phyloP scores from a whole-genome alignment of 306 rosid species.

The Canavalia ensiformis region DNA sequence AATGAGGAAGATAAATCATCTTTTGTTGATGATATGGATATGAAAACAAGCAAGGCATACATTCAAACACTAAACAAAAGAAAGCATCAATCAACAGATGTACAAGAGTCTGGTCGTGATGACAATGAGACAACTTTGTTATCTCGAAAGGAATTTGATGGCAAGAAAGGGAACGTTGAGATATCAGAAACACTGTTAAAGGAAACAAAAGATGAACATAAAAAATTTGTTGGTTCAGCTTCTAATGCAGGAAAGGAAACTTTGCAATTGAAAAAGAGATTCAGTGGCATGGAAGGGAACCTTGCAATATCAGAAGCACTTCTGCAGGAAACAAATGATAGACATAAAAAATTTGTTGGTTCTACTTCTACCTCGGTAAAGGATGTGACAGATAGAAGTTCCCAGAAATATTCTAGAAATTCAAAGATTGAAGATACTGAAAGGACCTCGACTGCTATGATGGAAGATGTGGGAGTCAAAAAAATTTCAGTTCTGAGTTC shows the following conservation, averaged over 20 bases:
- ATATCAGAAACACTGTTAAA: slow-evolving; percentile 48
- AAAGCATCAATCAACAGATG: slow-evolving; percentile 53
- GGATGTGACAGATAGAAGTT: slow-evolving; percentile 51
- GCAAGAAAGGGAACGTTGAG: slow-evolving; percentile 57
- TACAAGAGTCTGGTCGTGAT: slow-evolving; percentile 45
- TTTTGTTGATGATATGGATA: slow-evolving; percentile 45
- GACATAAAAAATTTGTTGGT: slow-evolving; percentile 43
- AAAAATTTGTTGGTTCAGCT: slow-evolving; percentile 45
- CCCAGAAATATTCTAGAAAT: slow-evolving; percentile 51
- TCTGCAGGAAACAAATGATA: slow-evolving; percentile 52
- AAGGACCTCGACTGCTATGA: slow-evolving; percentile 54
- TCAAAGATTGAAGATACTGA: slow-evolving; percentile 58
- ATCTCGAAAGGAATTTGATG: slow-evolving; percentile 43
- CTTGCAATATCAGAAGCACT: slow-evolving; percentile 51
- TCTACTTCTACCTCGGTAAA: slow-evolving; percentile 42
- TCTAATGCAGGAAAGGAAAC: slow-evolving; percentile 47
- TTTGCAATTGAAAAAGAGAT: slow-evolving; percentile 47
- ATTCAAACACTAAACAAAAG: slow-evolving; percentile 58
- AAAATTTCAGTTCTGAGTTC: slow-evolving; percentile 49
- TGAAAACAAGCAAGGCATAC: slow-evolving; percentile 54
- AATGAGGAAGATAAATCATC: slow-evolving; percentile 59
- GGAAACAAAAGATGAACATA: slow-evolving; percentile 54
- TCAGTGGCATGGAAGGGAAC: slow-evolving; percentile 54
- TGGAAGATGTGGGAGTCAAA: slow-evolving; percentile 53
- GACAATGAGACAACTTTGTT: slow-evolving; percentile 50